These are phyloP conservation scores for Pseudopediastrum boryanum DNA, from an alignment of 139 green algal species.

Conservation along the genomic window DNA sequence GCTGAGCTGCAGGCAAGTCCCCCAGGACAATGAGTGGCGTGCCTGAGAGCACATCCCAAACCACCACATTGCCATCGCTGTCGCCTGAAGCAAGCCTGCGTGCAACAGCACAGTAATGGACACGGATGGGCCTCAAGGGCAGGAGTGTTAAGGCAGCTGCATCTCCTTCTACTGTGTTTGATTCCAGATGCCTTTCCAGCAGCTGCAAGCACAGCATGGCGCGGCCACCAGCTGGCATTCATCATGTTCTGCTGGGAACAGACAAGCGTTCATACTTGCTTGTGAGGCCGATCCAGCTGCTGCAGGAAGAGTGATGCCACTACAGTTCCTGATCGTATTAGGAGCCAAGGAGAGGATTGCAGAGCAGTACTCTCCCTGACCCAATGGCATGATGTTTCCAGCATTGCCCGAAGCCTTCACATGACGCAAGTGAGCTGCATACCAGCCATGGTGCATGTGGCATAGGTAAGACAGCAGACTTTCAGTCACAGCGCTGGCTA, in stretches of 20 bases:
- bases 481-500: too few species aligned
- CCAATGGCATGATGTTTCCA: too few species aligned
- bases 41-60: slow-evolving; percentile 74
- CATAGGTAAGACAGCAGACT: too few species aligned
- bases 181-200: neutral
- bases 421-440: too few species aligned
- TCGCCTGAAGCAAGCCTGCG: slow-evolving; percentile 84
- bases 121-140: neutral
- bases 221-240: neutral
- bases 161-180: neutral
- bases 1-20: slow-evolving; percentile 42
- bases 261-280: neutral
- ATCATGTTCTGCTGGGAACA: neutral
- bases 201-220: neutral
- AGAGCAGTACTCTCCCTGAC: too few species aligned
- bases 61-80: slow-evolving; percentile 66
- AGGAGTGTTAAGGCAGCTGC: neutral
- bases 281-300: too few species aligned
- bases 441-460: too few species aligned
- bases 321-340: too few species aligned
- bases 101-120: slow-evolving; percentile 9
- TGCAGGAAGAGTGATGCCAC: too few species aligned
- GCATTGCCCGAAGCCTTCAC: too few species aligned
- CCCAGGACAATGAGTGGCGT: slow-evolving; percentile 53
- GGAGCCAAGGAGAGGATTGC: too few species aligned